Base-by-base conservation (phyloP, 257 asterid genomes). In the Scutellaria minor region DNA sequence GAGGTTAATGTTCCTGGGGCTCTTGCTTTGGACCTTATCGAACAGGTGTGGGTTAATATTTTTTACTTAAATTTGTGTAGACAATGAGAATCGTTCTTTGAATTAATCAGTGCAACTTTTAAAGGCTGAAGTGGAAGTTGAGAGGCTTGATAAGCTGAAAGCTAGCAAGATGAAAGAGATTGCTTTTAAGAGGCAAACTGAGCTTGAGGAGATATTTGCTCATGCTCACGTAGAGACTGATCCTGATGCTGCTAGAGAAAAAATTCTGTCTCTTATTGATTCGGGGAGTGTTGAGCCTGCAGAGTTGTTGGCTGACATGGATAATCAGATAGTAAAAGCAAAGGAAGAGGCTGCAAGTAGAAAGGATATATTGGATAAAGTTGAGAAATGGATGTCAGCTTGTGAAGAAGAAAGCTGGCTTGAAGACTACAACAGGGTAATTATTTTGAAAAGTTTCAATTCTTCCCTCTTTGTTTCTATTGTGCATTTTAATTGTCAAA, bases 341-440 rank as follows among this genome's bases (percentile, higher is more conserved):
- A 95, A 87, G 83, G 98, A 92, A 78, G 98, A 92, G 88, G 91
- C 98, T 57, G 42, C 75, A 24, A 95, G 97, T 79, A 84, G 99
- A 86, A 95, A 82, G 78, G 99, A 92, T 20, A 95, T 95, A 84
- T 77, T 95, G 88, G 99, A 92, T 67, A 95, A 95, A 84, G 99
- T 95, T 80, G 99, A 92, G 80, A 92, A 89, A 71, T 92, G 96
- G 97, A 89, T 92, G 97, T 85, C 96, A 18, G 88, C 97, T 74
- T 95, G 99, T 81, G 98, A 95, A 81, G 97, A 92, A 81, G 97
- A 92, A 88, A 89, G 93, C 74, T 92, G 97, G 98, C 97, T 92
- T 66, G 99, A 95, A 75, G 99, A 95, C 80, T 92, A 95, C 83
- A 95, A 82, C 63, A 85, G 96, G 94, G 99, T 95, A 86, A 76